Percentiles rank a stretch among this genome's conserved stretches.
Conservation (phyloP, 2,329 filamentous ascomycete species). For the Calonectria montana region DNA sequence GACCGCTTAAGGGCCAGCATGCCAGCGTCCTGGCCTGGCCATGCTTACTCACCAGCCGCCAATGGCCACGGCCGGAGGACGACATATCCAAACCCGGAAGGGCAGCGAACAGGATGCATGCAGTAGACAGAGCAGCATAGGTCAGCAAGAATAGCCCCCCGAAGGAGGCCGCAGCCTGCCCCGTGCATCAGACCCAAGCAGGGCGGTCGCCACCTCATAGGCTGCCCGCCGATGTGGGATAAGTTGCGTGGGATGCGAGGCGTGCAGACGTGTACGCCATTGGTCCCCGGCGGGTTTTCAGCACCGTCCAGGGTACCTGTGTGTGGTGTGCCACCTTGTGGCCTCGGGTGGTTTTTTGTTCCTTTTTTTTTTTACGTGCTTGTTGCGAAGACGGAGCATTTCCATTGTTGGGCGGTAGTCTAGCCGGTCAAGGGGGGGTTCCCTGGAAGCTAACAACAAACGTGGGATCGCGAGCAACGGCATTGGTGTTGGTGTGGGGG, state of each 20-base stretch:
- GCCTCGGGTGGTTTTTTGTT: not conserved
- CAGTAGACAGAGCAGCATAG: slow-evolving; percentile 1
- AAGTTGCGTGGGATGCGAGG: slow-evolving; percentile 11
- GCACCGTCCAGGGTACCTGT: not conserved
- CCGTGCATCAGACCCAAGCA: slow-evolving; percentile 5
- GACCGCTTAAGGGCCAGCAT: not conserved
- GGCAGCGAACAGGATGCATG: slow-evolving; percentile 3
- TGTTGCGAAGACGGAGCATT: slow-evolving; percentile 1
- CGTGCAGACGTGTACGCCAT: slow-evolving; percentile 1
- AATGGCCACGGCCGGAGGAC: slow-evolving; percentile 3
- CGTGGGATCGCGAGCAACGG: slow-evolving; percentile 1
- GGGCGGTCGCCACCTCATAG: slow-evolving; percentile 1
- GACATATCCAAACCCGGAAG: slow-evolving; percentile 5
- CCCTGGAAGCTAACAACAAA: slow-evolving; percentile 1
- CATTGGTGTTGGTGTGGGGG: not conserved
- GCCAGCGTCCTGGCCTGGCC: not conserved
- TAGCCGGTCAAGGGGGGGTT: not conserved
- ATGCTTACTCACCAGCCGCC: not conserved
- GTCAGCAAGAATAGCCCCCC: slow-evolving; percentile 1
- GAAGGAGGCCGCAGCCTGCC: slow-evolving; percentile 9
- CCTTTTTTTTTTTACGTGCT: not conserved
- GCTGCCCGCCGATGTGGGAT: slow-evolving; percentile 18
- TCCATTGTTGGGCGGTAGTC: not conserved
- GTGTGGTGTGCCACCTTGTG: not conserved
- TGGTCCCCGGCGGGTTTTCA: not conserved